phyloP scores from a whole-genome alignment of 257 asterid genomes.

The Jasminum sambac region DNA sequence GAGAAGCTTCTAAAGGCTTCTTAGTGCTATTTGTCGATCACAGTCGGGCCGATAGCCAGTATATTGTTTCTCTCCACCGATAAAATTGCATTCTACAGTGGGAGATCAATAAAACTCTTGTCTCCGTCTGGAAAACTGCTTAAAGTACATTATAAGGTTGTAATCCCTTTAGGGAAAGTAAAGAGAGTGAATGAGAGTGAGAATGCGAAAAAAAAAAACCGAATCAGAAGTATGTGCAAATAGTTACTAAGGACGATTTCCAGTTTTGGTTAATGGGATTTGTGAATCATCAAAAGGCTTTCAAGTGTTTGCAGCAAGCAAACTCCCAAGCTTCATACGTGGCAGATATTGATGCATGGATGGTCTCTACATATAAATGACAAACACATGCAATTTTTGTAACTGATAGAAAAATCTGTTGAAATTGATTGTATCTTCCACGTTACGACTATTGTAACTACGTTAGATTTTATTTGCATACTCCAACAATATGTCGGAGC shows the following conservation, averaged over 20 bases:
- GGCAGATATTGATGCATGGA: constrained; percentile 6
- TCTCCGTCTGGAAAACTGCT: constrained; percentile 22
- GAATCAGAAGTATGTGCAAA: too few relatives aligned
- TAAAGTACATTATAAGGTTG: constrained; percentile 28
- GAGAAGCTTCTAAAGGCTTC: constrained; percentile 30
- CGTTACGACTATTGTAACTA: too few relatives aligned
- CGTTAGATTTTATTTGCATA: too few relatives aligned
- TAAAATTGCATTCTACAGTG: constrained; percentile 27
- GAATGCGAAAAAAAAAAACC: too few relatives aligned
- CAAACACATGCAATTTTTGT: neutral
- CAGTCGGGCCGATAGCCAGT: constrained; percentile 32
- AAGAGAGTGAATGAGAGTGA: too few relatives aligned
- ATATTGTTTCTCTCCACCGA: constrained; percentile 26
- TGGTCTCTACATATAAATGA: neutral
- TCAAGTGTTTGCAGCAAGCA: constrained; percentile 36
- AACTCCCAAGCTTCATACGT: constrained; percentile 25
- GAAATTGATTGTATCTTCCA: too few relatives aligned
- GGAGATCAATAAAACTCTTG: constrained; percentile 22
- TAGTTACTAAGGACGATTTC: too few relatives aligned
- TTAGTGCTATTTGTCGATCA: constrained; percentile 27
- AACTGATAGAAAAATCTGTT: neutral
- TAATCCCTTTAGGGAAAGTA: too few relatives aligned
- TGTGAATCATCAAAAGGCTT: too few relatives aligned
- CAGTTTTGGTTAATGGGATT: too few relatives aligned
- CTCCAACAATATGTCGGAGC: too few relatives aligned